Evolutionary conservation across 2,329 filamentous ascomycete genomes (phyloP).

Genomic region (Penicillium concentricum): DNA sequence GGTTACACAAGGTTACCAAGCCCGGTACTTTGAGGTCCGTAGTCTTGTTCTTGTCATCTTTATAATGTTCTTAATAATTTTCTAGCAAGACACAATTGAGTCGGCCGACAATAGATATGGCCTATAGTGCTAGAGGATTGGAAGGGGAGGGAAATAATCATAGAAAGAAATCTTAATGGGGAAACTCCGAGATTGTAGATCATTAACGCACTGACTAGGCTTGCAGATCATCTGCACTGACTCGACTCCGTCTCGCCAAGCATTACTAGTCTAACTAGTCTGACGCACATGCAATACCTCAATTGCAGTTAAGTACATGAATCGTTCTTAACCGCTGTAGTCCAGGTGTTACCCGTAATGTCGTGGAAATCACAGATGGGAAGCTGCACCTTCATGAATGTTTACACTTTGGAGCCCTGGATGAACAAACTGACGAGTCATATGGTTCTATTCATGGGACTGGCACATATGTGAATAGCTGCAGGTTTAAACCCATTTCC

Average conservation of each 20-base stretch:
- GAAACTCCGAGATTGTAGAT: neutral
- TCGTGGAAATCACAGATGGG: neutral
- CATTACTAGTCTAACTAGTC: neutral
- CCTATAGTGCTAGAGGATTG: neutral
- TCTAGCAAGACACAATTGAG: too few species aligned
- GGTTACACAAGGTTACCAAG: too few species aligned
- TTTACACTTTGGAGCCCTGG: neutral
- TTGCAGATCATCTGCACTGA: neutral
- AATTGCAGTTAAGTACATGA: neutral
- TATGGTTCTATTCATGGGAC: neutral
- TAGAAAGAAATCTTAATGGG: neutral
- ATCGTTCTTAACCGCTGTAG: neutral
- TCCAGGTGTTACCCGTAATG: neutral
- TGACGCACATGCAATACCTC: neutral
- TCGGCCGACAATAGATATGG: neutral
- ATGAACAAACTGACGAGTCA: neutral
- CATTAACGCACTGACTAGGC: neutral
- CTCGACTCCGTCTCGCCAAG: neutral
- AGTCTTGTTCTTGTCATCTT: too few species aligned
- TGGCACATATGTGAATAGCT: neutral
- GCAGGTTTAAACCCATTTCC: neutral
- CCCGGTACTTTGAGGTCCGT: too few species aligned
- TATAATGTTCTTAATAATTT: too few species aligned
- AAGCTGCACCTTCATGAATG: neutral
- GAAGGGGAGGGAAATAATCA: neutral